Evolutionary conservation across 2,329 filamentous ascomycete genomes (phyloP).

Genomic region (Ophiostoma perfectum): DNA sequence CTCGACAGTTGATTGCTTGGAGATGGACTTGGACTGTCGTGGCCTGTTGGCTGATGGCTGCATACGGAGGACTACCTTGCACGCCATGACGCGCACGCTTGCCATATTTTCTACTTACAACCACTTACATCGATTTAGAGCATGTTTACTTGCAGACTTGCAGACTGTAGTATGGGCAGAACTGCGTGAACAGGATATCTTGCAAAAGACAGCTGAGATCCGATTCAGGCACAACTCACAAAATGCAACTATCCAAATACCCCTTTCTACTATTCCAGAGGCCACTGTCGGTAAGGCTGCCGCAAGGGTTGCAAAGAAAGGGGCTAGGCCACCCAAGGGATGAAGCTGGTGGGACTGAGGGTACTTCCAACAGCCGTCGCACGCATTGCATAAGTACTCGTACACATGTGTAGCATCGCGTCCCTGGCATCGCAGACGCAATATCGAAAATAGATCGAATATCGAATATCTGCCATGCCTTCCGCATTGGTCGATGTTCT

Average conservation of each 20-base stretch:
- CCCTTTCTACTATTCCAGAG: no score
- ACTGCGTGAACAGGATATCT: no score
- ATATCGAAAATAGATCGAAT: neutral
- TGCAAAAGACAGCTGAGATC: neutral
- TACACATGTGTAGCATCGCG: neutral
- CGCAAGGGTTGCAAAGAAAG: conserved; percentile 6
- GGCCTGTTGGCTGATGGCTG: neutral
- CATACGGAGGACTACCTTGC: neutral
- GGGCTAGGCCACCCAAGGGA: conserved; percentile 4
- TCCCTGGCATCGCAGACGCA: neutral
- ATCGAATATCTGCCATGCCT: neutral
- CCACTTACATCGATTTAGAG: conserved; percentile 1
- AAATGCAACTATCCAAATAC: neutral
- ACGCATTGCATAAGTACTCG: neutral
- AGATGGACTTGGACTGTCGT: no score
- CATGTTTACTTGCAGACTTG: no score
- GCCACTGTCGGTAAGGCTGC: neutral
- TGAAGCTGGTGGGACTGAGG: neutral
- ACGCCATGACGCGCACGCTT: neutral
- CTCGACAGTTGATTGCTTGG: no score
- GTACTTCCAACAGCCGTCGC: neutral
- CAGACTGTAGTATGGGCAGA: no score
- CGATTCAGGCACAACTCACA: neutral
- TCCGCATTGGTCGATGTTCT: neutral
- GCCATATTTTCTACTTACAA: neutral